Base-by-base conservation (phyloP, 345 rosid genomes). In the Balakata baccata region DNA sequence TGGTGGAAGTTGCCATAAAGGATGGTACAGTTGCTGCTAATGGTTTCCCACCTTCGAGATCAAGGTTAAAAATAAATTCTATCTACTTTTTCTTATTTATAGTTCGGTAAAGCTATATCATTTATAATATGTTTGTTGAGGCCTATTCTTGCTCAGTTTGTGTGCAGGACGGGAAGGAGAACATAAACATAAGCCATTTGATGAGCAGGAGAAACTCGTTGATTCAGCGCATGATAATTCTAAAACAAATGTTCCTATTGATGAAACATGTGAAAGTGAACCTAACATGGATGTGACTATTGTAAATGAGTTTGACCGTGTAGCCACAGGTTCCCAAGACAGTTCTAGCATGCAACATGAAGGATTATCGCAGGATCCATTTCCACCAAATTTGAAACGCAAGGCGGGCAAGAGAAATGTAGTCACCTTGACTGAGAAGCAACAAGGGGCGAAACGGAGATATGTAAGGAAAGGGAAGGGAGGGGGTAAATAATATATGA, bases 11-110 rank as follows among this genome's bases (percentile, higher is more conserved):
- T 66, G 77, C 73, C 38, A 83, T 60, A 37, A 77, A 38, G 54
- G 86, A 69, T 3, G 81, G 75, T 70, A 65, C 69, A 58, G 68
- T 75, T 64, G 50, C 79, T 81, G 71, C 79, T n/a, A 86, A 87
- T 72, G 88, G 91, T 73, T 78, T 80, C 69, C 87, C 84, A n/a
- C 73, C 87, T 82, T 77, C 82, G 25, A 83, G 82, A 72, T 82
- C 77, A 46, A 77, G 89, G 95, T 91, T 70, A 76, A 82, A 52
- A 45, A 34, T 25, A 16, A 39, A 59, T 75, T 59, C 18, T 9
- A 20, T 16, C 45, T 46, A 20, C 69, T 39, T 20, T 2, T 38
- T 23, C 17, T 23, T 0, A 7, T 43, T 67, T 20, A 83, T 64
- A 29, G 22, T 50, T 59, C 56, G 8, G 20, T 1, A 14, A 7